Base-by-base conservation (phyloP, 164 flowering plant species). In the Chimonanthus salicifolius region DNA sequence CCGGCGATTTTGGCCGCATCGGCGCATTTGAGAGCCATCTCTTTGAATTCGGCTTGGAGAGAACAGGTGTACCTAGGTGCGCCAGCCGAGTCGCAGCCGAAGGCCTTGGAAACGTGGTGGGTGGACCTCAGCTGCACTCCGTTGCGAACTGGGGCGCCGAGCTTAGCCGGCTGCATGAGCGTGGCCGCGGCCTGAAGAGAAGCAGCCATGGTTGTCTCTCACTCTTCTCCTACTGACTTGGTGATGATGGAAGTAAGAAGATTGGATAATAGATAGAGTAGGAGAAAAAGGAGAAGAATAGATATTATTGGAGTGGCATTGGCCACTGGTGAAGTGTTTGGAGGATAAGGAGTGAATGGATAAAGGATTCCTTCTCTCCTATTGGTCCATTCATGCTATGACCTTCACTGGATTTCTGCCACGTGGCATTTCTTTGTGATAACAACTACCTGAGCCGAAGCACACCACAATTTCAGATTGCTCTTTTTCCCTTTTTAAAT, bases 141-240 rank as follows among this genome's bases (percentile, higher is more conserved):
- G 72, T 45, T 72, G 33, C 83, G 64, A 13, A 78, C 11, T 1
- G 80, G 47, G 47, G 50, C 75, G 47, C 90, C 88, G 49, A 87
- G 62, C 90, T 90, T 90, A 69, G 86, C 76, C 47, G 92, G 97
- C 69, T 88, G 96, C 89, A 88, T 87, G 47, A 91, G 82, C 3
- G 98, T 92, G 5, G 94, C 94, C 8, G 92, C 94, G 46, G 97
- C 92, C 81, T 92, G 98, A 5, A 92, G 82, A 67, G 98, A 90
- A 65, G 97, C 87, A 43, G 98, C 60, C 60, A 54, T 54, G 16
- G 11, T 54, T 54, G 16, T 54, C 16, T 33, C 33, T 33, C 33
- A 33, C 33, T 33, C 33, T 33, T 33, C 33, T 33, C 33, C 33
- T 33, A 1, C 33, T 0, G 33, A 33, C 1, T 33, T 33, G 33